Base-by-base conservation (phyloP, 1,139 yeast genomes). In the Pichia kudriavzevii region DNA sequence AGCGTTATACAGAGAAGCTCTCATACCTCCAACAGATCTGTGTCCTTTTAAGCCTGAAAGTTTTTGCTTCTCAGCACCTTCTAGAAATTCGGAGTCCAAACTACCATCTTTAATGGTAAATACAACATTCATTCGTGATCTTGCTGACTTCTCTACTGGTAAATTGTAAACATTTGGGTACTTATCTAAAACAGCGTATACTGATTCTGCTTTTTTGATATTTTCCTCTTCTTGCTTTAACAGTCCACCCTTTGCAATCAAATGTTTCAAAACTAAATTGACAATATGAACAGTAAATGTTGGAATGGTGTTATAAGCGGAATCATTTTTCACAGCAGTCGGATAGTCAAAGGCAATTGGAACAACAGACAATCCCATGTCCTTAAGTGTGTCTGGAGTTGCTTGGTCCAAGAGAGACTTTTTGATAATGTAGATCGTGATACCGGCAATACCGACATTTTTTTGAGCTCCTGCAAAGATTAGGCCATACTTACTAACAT, bases 401-500 rank as follows among this genome's bases (percentile, higher is more conserved):
- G 85, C 76, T 46, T 76, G 77, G 22, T 77, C 79, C 37, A 91
- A 63, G 35, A 91, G 68, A 4, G 77, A 56, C 58, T 88, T 88
- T 61, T 83, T 83, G 58, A 88, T 78, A 49, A 91, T 88, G 59
- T 87, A 88, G 45, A 91, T 70, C 13, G 97, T 81, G 47, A 91
- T 73, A 28, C 98, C 98, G 5, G 98, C 97, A 55, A 91, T 67
- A 37, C 98, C 98, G 53, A 91, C 85, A 58, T 91, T 91, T 63
- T 91, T 91, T 62, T 91, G 98, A 14, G 97, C 98, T 41, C 98
- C 98, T n/a, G 93, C 94, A 75, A 79, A 72, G 42, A 91, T 78
- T 29, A 87, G 65, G 35, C 96, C 97, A 53, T 75, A 88, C 58
- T 82, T 79, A 39, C 84, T 67, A 31, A 91, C 80, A 52, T 91